A percentile compares a stretch with the other conserved stretches of the same genome.
Conservation (phyloP, 1,284 basidiomycete genomes). For the Hemileccinum hortonii region DNA sequence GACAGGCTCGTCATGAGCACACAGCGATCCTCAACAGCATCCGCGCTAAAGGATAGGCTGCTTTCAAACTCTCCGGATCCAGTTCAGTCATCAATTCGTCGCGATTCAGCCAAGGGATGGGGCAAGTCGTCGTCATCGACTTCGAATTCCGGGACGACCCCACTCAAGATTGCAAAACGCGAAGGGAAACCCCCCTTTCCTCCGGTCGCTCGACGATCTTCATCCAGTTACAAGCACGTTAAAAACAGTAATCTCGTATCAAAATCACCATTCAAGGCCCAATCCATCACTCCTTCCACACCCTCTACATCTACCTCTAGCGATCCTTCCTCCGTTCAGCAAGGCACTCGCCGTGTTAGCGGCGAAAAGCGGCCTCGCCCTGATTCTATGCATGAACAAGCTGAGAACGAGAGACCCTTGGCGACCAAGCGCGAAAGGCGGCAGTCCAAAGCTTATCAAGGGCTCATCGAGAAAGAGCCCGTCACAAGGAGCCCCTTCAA, state of each 20-base stretch:
- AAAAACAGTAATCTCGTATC: slow-evolving; percentile 80
- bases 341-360: slow-evolving; percentile 55
- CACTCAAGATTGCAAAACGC: slow-evolving; percentile 71
- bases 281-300: slow-evolving; percentile 48
- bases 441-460: slow-evolving; percentile 74
- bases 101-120: slow-evolving; percentile 60
- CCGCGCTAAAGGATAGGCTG: slow-evolving; percentile 45
- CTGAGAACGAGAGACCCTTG: slow-evolving; percentile 69
- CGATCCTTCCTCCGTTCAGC: slow-evolving; percentile 7
- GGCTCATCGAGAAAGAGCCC: slow-evolving; percentile 71
- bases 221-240: slow-evolving; percentile 81
- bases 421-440: slow-evolving; percentile 71
- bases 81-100: slow-evolving; percentile 59
- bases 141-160: slow-evolving; percentile 50
- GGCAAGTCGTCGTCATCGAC: slow-evolving; percentile 39
- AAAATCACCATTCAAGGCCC: slow-evolving; percentile 85
- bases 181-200: slow-evolving; percentile 46
- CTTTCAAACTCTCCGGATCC: slow-evolving; percentile 64
- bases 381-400: slow-evolving; percentile 63
- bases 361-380: slow-evolving; percentile 73
- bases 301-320: slow-evolving; percentile 33
- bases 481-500: slow-evolving; percentile 88
- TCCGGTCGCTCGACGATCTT: slow-evolving; percentile 67
- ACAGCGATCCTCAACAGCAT: slow-evolving; percentile 16
- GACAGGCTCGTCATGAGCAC: slow-evolving; percentile 28